Conservation (phyloP, 306 rosid genomes). For the Vicia villosa region DNA sequence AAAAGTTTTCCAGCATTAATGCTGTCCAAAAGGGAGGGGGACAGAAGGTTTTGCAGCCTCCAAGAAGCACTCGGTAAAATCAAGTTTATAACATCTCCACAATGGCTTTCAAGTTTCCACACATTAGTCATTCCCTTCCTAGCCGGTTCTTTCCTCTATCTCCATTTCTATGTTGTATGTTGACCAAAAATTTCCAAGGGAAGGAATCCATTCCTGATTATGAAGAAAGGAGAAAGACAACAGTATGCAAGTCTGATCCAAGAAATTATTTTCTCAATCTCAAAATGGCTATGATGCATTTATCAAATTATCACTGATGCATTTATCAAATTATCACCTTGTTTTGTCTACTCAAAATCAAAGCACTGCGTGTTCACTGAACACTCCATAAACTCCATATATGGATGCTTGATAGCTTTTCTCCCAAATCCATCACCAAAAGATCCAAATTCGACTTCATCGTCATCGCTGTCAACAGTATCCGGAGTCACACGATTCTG, state of each 20-base stretch:
- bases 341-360: constrained; percentile 44
- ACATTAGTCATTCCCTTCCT: neutral
- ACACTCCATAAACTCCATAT: constrained; percentile 44
- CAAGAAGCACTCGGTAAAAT: constrained; percentile 11
- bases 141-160: neutral
- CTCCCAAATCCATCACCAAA: constrained; percentile 60
- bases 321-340: constrained; percentile 3
- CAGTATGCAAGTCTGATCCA: neutral
- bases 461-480: constrained; percentile 73
- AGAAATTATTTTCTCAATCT: constrained; percentile 12
- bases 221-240: constrained; percentile 25
- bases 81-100: neutral
- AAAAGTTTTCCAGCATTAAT: neutral
- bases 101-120: constrained; percentile 37
- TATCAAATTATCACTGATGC: neutral
- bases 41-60: neutral
- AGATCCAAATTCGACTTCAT: constrained; percentile 71
- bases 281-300: constrained; percentile 5
- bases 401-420: constrained; percentile 45
- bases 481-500: constrained; percentile 82
- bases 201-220: constrained; percentile 15
- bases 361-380: constrained; percentile 54
- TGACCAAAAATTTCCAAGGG: constrained; percentile 19
- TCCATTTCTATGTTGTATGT: neutral
- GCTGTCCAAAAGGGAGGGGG: neutral